Percentiles rank a stretch among this genome's conserved stretches.
phyloP scores from a whole-genome alignment of 768 basidiomycete genomes.

The Amanita polypyramis region DNA sequence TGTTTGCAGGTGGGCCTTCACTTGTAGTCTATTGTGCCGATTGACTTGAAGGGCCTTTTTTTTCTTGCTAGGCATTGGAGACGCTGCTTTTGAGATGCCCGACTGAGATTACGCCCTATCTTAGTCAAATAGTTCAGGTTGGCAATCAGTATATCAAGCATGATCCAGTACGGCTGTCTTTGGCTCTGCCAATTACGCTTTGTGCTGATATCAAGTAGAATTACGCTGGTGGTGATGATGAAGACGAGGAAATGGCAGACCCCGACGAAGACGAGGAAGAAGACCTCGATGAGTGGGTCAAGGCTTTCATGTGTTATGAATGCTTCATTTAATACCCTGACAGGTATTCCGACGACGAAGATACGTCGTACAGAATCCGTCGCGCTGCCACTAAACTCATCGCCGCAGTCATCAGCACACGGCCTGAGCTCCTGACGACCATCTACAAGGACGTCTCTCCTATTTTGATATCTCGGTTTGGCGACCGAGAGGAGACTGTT shows the following conservation, averaged over 20 bases:
- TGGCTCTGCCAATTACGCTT: background rate
- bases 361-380: conserved; percentile 95
- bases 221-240: conserved; percentile 38
- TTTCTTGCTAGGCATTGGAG: conserved; percentile 62
- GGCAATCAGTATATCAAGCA: conserved; percentile 80
- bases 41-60: background rate
- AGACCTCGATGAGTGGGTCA: conserved; percentile 72
- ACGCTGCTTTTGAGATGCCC: conserved; percentile 77
- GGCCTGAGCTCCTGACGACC: conserved; percentile 72
- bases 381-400: conserved; percentile 89
- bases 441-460: conserved; percentile 84
- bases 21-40: background rate
- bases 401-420: conserved; percentile 75
- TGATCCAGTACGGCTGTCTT: conserved; percentile 62
- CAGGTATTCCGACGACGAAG: conserved; percentile 96
- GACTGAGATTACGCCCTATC: conserved; percentile 64
- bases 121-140: conserved; percentile 55
- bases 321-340: background rate
- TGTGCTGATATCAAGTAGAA: conserved; percentile 24
- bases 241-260: conserved; percentile 50
- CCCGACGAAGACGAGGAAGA: conserved; percentile 78
- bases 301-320: conserved; percentile 33
- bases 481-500: conserved; percentile 93
- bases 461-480: conserved; percentile 82
- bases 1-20: conserved; percentile 49